phyloP scores from a whole-genome alignment of 352 stramenopile genomes.

The Aphanomyces astaci region DNA sequence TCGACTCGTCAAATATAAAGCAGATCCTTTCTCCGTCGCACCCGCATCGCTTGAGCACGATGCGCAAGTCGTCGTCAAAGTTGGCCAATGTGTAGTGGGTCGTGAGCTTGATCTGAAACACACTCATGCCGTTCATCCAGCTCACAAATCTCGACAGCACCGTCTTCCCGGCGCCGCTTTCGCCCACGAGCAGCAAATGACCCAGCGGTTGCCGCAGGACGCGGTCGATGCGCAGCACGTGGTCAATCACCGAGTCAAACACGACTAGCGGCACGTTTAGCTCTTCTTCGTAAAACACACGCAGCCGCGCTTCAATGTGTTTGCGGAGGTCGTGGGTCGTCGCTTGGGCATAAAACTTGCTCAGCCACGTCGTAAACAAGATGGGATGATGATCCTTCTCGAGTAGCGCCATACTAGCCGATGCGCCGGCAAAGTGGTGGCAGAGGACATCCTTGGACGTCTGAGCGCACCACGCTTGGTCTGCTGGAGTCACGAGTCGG shows the following conservation, averaged over 20 bases:
- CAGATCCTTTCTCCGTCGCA: slow-evolving; percentile 98
- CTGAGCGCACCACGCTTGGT: slow-evolving; percentile 94
- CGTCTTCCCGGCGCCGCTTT: slow-evolving; percentile 98
- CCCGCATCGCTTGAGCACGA: slow-evolving; percentile 95
- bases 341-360: slow-evolving; percentile 94
- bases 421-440: too few relatives aligned
- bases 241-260: slow-evolving; percentile 99
- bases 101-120: slow-evolving; percentile 99
- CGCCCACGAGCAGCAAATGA: slow-evolving; percentile 97
- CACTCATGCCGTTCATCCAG: slow-evolving; percentile 99
- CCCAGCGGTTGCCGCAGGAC: slow-evolving; percentile 98
- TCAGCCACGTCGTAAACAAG: slow-evolving; percentile 98
- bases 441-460: slow-evolving; percentile 76
- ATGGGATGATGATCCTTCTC: slow-evolving; percentile 90
- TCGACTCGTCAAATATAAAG: slow-evolving; percentile 99
- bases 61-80: slow-evolving; percentile 98
- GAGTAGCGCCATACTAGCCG: too few relatives aligned
- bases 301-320: slow-evolving; percentile 94
- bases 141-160: slow-evolving; percentile 99
- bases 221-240: slow-evolving; percentile 97
- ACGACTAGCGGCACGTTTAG: slow-evolving; percentile 99
- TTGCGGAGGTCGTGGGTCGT: slow-evolving; percentile 89
- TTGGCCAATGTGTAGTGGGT: slow-evolving; percentile 98
- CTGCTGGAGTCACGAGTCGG: slow-evolving; percentile 93
- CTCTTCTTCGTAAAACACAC: slow-evolving; percentile 99